phyloP scores from a whole-genome alignment of 176 grass and related monocot species.

The Triticum dicoccoides region DNA sequence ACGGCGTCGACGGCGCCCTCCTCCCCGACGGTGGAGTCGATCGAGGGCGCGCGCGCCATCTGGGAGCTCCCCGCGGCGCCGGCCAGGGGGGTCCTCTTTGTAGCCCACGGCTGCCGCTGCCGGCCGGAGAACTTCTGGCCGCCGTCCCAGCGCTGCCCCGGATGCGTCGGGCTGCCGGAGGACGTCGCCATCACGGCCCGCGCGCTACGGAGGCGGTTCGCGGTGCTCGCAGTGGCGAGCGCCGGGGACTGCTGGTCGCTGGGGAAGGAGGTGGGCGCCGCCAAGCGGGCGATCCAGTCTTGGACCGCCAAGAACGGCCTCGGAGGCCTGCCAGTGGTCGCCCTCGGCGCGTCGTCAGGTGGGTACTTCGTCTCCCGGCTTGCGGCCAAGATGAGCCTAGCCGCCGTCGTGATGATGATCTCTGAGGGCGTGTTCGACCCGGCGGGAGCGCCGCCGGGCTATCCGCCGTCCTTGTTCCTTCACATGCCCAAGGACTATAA shows the following conservation, averaged over 20 bases:
- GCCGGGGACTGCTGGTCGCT: constrained; percentile 64
- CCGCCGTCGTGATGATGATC: constrained; percentile 71
- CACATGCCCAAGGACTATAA: constrained; percentile 77
- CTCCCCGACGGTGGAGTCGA: constrained; percentile 15
- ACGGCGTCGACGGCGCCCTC: neutral
- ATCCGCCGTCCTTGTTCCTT: constrained; percentile 60
- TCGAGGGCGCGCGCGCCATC: constrained; percentile 37
- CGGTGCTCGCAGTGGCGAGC: constrained; percentile 56
- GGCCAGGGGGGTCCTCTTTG: constrained; percentile 51
- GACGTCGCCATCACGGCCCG: constrained; percentile 45
- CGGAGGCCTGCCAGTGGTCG: constrained; percentile 22
- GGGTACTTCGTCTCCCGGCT: constrained; percentile 65
- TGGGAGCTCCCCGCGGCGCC: constrained; percentile 59
- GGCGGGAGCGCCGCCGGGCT: constrained; percentile 13
- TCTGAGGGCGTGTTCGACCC: constrained; percentile 51
- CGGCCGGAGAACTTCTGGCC: constrained; percentile 73
- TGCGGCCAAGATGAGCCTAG: constrained; percentile 47
- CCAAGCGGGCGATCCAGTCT: constrained; percentile 35
- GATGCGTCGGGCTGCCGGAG: constrained; percentile 57
- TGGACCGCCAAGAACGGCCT: constrained; percentile 47
- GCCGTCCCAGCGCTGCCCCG: constrained; percentile 44
- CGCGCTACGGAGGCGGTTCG: constrained; percentile 51
- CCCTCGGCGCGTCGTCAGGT: constrained; percentile 65
- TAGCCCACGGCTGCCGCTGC: constrained; percentile 75
- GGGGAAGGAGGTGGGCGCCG: constrained; percentile 31